Base-by-base conservation (phyloP, 2,329 filamentous ascomycete species). In the Apiospora kogelbergensis region DNA sequence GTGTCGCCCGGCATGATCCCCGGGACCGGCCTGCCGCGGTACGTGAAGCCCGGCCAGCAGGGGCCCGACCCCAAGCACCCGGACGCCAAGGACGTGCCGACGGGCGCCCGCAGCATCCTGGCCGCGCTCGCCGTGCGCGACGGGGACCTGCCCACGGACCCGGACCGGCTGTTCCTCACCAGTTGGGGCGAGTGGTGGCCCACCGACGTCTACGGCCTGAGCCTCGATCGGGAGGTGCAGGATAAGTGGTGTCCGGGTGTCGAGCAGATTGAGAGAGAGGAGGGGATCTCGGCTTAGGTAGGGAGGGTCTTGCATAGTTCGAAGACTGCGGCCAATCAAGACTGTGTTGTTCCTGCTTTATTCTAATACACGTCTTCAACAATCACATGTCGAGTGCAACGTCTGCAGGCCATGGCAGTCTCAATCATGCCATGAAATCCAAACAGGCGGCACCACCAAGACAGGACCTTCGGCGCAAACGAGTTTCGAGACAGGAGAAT, bases 131-230 rank as follows among this genome's bases (percentile, higher is more conserved):
- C 78, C 0, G 74, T 80, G 3, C 48, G 48, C 26, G 26, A 57
- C 48, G 77, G 80, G 24, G 84, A 87, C 71, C 78, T 87, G 45
- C 85, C 85, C 1, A 79, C 82, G 37, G 84, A 88, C 44, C 82
- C 81, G 0, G 83, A 87, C 22, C 81, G 81, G 67, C 84, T 88
- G 67, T 87, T 88, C 75, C 73, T 88, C 57, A 87, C 85, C 0
- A 87, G 84, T 72, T 87, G 85, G 85, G 85, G 85, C 2, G 85
- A 88, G 77, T 88, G 85, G 84, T 88, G 85, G 85, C 73, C 78
- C 15, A 85, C 81, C 74, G 78, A 81, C 4, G 78, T 82, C 2
- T 83, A 82, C 65, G 78, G 72, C 10, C 76, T 78, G 67, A 78
- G 78, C 1, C 76, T 86, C 2, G 83, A 88, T 66, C 81, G 81